Evolutionary conservation across 1,284 basidiomycete genomes (phyloP).

Genomic region (Fomitopsis pinicola): DNA sequence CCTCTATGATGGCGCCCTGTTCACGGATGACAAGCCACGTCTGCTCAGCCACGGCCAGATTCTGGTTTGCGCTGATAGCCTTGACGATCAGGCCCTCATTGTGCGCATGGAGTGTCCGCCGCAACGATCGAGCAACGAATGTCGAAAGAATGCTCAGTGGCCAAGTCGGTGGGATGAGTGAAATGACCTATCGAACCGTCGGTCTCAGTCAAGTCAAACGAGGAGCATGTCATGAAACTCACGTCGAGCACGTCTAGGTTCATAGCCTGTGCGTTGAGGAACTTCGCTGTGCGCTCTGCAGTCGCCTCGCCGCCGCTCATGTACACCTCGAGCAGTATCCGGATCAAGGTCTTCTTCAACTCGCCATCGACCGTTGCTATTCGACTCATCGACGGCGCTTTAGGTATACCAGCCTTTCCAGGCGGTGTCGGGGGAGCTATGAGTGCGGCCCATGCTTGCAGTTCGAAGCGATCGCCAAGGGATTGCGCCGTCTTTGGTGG

Average conservation of each 20-base stretch:
- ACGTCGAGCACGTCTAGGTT: constrained; percentile 78
- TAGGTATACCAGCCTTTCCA: constrained; percentile 18
- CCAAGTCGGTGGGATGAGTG: constrained; percentile 72
- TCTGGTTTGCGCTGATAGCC: constrained; percentile 65
- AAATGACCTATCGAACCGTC: constrained; percentile 49
- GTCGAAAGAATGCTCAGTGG: constrained; percentile 66
- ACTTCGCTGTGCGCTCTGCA: constrained; percentile 51
- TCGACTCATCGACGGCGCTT: constrained; percentile 26
- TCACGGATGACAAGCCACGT: constrained; percentile 54
- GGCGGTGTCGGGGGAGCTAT: constrained; percentile 28
- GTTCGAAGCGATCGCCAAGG: constrained; percentile 45
- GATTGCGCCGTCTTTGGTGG: constrained; percentile 53
- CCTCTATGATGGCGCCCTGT: constrained; percentile 66
- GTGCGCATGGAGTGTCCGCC: constrained; percentile 66
- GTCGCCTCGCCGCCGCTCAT: constrained; percentile 59
- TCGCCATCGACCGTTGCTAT: constrained; percentile 47
- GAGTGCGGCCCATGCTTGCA: constrained; percentile 55
- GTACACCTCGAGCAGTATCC: constrained; percentile 75
- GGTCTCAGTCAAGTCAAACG: neutral
- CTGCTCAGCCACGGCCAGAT: constrained; percentile 55
- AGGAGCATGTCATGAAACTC: constrained; percentile 20
- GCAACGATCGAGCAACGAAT: constrained; percentile 76
- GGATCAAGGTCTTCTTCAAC: constrained; percentile 56
- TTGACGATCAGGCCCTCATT: constrained; percentile 74
- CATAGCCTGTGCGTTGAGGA: constrained; percentile 77